Percentiles rank a stretch among this genome's conserved stretches.
Conservation (phyloP, 441 rosid species). For the Aleurites moluccanus region DNA sequence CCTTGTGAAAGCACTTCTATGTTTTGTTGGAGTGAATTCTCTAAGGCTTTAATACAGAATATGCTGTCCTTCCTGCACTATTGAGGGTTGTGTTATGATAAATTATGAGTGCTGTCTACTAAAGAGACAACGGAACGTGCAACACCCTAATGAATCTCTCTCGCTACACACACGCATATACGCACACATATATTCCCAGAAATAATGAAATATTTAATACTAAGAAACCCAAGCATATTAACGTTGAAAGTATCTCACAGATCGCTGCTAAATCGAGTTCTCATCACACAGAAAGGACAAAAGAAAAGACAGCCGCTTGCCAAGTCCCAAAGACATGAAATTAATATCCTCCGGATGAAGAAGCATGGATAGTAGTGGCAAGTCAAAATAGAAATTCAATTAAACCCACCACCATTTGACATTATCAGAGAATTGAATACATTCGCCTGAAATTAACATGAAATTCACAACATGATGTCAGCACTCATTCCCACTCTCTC, state of each 20-base stretch:
- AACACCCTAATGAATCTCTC: background rate
- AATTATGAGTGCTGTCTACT: background rate
- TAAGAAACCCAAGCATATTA: background rate
- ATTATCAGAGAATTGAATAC: background rate
- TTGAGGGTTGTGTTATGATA: slow-evolving; percentile 1
- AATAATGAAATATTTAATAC: background rate
- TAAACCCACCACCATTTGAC: background rate
- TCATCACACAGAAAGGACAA: no score
- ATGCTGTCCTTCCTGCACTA: slow-evolving; percentile 5
- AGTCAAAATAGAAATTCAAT: background rate
- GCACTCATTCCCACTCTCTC: background rate
- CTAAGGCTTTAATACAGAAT: background rate
- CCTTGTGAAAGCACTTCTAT: background rate
- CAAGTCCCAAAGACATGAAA: no score
- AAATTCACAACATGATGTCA: background rate
- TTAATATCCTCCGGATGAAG: background rate
- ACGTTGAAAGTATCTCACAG: background rate
- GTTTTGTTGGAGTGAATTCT: background rate
- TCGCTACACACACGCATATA: background rate
- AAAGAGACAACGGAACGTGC: background rate
- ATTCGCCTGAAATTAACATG: background rate
- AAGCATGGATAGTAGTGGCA: background rate
- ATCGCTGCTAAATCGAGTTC: no score
- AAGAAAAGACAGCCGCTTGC: background rate
- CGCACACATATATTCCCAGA: no score